Evolutionary conservation across 441 rosid species (phyloP).

Genomic region (Populus hybrid): DNA sequence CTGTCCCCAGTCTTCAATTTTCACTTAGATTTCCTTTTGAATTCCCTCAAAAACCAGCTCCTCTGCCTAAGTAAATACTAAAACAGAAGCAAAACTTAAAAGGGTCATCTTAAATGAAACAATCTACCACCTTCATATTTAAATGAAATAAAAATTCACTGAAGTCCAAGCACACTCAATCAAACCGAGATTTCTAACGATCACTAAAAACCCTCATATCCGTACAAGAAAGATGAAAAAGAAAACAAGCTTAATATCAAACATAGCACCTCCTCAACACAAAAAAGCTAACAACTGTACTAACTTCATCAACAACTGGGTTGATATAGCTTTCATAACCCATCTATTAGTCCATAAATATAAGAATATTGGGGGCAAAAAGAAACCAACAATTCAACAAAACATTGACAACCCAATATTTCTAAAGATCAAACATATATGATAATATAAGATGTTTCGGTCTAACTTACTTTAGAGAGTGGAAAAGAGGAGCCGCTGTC

Average conservation of each 20-base stretch:
- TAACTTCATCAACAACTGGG: background rate
- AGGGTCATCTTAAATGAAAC: background rate
- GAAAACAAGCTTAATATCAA: background rate
- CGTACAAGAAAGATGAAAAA: background rate
- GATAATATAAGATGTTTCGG: background rate
- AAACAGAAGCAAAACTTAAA: background rate
- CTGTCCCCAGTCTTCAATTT: background rate
- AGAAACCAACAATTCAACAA: background rate
- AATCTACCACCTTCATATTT: background rate
- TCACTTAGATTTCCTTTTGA: background rate
- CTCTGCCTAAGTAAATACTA: background rate
- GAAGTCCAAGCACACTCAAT: background rate
- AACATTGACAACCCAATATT: background rate
- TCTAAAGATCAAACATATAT: background rate
- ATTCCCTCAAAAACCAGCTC: background rate
- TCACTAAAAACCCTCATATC: background rate
- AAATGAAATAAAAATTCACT: no score
- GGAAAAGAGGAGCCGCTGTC: background rate
- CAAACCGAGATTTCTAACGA: background rate
- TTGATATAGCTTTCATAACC: background rate
- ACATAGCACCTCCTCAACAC: background rate
- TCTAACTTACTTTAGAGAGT: background rate
- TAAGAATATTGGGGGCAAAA: background rate
- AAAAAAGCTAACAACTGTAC: background rate
- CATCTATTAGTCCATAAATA: background rate